Percentiles rank a stretch among this genome's conserved stretches.
Evolutionary conservation across 352 stramenopile genomes (phyloP).

Genomic region (Phytophthora meadii): DNA sequence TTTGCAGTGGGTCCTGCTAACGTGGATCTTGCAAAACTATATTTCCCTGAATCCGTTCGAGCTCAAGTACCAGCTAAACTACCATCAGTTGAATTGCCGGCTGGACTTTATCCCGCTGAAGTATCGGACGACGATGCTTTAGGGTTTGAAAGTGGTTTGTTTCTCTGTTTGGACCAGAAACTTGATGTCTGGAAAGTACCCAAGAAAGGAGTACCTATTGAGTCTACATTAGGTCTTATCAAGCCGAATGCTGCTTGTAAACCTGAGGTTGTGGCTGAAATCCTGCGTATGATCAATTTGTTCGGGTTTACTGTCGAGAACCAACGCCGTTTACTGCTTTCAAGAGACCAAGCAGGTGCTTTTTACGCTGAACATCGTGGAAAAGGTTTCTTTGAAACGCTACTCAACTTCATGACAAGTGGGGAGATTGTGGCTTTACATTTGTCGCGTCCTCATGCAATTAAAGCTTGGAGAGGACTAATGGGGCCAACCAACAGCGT

Average conservation of each 20-base stretch:
- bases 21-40: conserved; percentile 36
- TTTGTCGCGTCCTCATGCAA: conserved; percentile 51
- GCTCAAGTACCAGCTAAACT: conserved; percentile 36
- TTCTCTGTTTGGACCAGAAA: conserved; percentile 37
- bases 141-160: conserved; percentile 55
- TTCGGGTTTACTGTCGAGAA: conserved; percentile 64
- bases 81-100: conserved; percentile 28
- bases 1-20: conserved; percentile 46
- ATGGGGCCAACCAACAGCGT: conserved; percentile 84
- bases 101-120: conserved; percentile 18
- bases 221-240: conserved; percentile 65
- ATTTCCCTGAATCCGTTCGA: conserved; percentile 60
- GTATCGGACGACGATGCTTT: conserved; percentile 32
- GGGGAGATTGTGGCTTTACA: conserved; percentile 65
- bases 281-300: conserved; percentile 43
- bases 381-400: conserved; percentile 65
- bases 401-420: conserved; percentile 78
- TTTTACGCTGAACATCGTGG: conserved; percentile 75
- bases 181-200: conserved; percentile 14
- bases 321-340: conserved; percentile 46
- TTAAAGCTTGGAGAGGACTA: conserved; percentile 71
- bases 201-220: conserved; percentile 25
- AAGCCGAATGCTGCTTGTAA: conserved; percentile 64
- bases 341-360: conserved; percentile 48
- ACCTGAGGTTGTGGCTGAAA: conserved; percentile 31